Evolutionary conservation across 1,284 basidiomycete genomes (phyloP), one percentile per base, ranked within the genome.

Genomic region (Mycosarcoma mackinlayi): DNA sequence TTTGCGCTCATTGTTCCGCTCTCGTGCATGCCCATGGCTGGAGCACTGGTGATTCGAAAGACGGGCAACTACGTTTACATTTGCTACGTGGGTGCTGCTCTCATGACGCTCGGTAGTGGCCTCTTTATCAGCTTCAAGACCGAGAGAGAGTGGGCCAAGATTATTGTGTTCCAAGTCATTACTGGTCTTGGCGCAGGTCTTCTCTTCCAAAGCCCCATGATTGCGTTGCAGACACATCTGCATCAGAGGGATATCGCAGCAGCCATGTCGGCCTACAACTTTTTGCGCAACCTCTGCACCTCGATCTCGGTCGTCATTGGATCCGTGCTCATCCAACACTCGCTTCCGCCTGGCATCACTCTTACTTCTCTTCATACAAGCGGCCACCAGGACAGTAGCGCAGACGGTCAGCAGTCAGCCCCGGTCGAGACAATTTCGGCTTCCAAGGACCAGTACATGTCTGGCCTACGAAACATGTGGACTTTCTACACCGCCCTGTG

Each of bases 61-160:
- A 48, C 46, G 14, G 46, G 46, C 46, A 48, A 48, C 34, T 48
- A 48, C 34, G 23, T 27, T 2, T 38, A 37, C 11, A 16, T 38
- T 9, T 48, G 46, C 35, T 48, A 38, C 4, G 21, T 37, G 3
- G 46, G 46, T 2, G 46, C 46, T 2, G 34, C 21, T 4, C 35
- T 48, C 34, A 48, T 48, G 46, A 48, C 46, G 33, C 33, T 48
- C 4, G 46, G 46, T 10, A 48, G 46, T n/a, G 46, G 46, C 6
- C 46, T 48, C 21, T 48, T 48, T n/a, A 48, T 48, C 35, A 48
- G 46, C 46, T 48, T 48, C 46, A 37, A 48, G 18, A 35, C 46
- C 16, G 46, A 48, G 25, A n/a, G 46, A 21, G 46, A 48, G 11
- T 48, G 46, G 46, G 24, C 23, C 46, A 48, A 48, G 34, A 38